These are phyloP conservation scores for Globisporangium ultimum DNA, from an alignment of 352 stramenopile genomes.

Conservation along the genomic window DNA sequence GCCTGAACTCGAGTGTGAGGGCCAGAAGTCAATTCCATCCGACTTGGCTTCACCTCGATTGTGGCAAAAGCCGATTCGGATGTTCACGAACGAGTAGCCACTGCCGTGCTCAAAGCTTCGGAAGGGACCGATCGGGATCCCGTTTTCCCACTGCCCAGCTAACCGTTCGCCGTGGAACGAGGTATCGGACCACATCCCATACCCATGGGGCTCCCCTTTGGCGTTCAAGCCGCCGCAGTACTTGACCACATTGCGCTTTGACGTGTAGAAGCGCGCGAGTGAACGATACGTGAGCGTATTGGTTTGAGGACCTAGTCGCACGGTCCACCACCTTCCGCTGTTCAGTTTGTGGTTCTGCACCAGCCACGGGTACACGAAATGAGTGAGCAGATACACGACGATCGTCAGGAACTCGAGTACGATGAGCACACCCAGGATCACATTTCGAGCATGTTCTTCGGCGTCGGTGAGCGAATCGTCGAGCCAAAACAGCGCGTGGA, in stretches of 20 bases:
- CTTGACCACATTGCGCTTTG: conserved; percentile 42
- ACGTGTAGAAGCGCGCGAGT: conserved; percentile 38
- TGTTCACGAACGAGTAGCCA: conserved; percentile 71
- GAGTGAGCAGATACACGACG: conserved; percentile 52
- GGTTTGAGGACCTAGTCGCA: conserved; percentile 36
- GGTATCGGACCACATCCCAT: conserved; percentile 71
- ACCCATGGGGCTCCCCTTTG: conserved; percentile 53
- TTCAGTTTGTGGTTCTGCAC: conserved; percentile 45
- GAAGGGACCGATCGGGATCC: conserved; percentile 72
- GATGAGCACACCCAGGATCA: conserved; percentile 28
- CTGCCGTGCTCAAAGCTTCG: conserved; percentile 68
- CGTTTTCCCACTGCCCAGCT: conserved; percentile 67
- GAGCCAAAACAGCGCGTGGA: conserved; percentile 52
- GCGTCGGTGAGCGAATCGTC: conserved; percentile 29
- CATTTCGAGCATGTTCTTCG: conserved; percentile 17
- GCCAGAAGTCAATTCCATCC: conserved; percentile 44
- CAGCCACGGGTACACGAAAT: conserved; percentile 64
- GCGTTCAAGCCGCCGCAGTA: conserved; percentile 68
- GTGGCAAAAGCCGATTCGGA: conserved; percentile 69
- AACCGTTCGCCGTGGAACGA: conserved; percentile 68
- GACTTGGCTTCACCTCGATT: conserved; percentile 33
- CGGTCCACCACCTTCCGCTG: conserved; percentile 42
- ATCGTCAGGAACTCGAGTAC: conserved; percentile 45
- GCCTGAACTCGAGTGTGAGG: conserved; percentile 36
- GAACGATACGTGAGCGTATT: conserved; percentile 52